These are phyloP conservation scores for Crucihimalaya himalaica DNA, from an alignment of 345 rosid species.

Conservation along the genomic window DNA sequence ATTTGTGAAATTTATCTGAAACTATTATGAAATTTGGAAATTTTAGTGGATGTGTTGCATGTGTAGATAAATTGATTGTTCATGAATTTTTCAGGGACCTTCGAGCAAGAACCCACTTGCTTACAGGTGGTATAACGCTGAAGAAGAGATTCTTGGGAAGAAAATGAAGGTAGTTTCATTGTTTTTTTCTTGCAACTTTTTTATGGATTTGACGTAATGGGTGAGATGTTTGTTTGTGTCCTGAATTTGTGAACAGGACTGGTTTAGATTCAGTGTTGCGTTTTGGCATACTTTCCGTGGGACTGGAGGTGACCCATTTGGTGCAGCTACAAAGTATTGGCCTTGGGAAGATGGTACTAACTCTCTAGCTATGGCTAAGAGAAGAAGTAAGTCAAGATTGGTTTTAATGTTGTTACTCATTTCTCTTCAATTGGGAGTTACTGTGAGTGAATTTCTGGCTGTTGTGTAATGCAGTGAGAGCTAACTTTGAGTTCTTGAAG, in stretches of 20 bases:
- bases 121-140: slow-evolving; percentile 86
- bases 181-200: neutral
- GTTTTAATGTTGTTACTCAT: neutral
- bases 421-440: neutral
- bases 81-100: slow-evolving; percentile 58
- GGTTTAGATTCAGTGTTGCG: slow-evolving; percentile 97
- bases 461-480: slow-evolving; percentile 68
- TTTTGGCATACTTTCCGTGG: slow-evolving; percentile 99
- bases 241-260: slow-evolving; percentile 53
- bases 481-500: slow-evolving; percentile 89
- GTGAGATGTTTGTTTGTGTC: neutral
- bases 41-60: slow-evolving; percentile 7
- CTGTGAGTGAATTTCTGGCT: slow-evolving; percentile 10
- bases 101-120: slow-evolving; percentile 72
- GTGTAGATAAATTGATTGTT: neutral
- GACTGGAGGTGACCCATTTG: slow-evolving; percentile 87
- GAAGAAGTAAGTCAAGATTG: slow-evolving; percentile 71
- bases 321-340: slow-evolving; percentile 84
- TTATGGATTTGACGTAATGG: neutral
- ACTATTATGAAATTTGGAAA: neutral
- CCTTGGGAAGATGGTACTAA: slow-evolving; percentile 99
- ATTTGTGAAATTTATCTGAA: neutral
- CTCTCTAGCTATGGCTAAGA: slow-evolving; percentile 90
- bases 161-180: slow-evolving; percentile 76
- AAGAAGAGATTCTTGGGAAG: slow-evolving; percentile 91